A percentile compares a stretch with the other conserved stretches of the same genome.
These are phyloP conservation scores for Colletotrichum liriopes DNA, from an alignment of 2,329 filamentous ascomycete species.

Conservation along the genomic window DNA sequence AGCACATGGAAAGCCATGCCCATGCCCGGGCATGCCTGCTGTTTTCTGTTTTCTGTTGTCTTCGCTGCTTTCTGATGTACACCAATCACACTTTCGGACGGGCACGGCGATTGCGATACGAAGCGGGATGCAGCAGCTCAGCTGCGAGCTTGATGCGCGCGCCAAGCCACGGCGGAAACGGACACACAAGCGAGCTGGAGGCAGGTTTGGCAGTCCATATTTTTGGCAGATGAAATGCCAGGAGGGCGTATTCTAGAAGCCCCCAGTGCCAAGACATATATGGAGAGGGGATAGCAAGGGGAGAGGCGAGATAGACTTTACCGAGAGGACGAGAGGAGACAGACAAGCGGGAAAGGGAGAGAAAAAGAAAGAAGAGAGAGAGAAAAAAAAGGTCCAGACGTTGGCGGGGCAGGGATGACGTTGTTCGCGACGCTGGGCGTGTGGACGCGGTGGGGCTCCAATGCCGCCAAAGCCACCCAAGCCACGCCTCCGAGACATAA, in stretches of 20 bases:
- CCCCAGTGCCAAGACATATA: not conserved
- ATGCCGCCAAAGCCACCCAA: not conserved
- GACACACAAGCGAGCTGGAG: not conserved
- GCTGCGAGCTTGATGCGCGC: slow-evolving; percentile 4
- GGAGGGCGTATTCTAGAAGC: slow-evolving; percentile 17
- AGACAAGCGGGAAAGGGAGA: no score
- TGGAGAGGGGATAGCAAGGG: not conserved
- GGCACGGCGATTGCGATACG: not conserved
- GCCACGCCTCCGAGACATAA: slow-evolving; percentile 4
- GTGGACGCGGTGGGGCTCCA: not conserved
- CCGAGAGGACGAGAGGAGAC: no score
- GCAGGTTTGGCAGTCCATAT: not conserved
- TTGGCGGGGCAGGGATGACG: slow-evolving; percentile 27
- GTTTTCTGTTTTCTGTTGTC: not conserved
- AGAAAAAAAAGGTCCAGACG: slow-evolving; percentile 14
- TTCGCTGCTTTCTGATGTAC: no score
- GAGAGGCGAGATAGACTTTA: no score
- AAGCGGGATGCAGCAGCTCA: not conserved
- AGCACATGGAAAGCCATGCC: no score
- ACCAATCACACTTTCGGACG: not conserved
- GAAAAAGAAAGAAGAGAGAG: not conserved
- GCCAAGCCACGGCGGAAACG: slow-evolving; percentile 12
- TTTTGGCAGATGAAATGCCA: not conserved
- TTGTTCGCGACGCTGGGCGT: not conserved
- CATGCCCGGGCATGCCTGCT: not conserved